Evolutionary conservation across 192 early-diverging fungal species (phyloP).

Genomic region (Lunasporangiospora selenospora): DNA sequence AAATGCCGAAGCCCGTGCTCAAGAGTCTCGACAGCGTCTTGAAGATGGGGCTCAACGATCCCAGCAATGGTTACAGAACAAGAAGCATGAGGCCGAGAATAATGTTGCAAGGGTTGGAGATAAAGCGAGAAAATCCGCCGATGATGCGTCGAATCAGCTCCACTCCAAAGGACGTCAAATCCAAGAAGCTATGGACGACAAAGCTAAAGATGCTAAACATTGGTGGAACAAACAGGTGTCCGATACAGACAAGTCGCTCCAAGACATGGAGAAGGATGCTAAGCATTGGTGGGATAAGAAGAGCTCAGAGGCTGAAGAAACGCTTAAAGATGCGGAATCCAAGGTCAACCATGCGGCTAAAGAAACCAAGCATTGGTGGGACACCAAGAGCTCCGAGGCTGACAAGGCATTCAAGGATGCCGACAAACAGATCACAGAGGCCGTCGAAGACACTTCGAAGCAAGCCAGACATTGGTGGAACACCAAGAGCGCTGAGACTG

Average conservation of each 20-base stretch:
- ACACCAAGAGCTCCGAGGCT: neutral
- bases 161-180: too few species aligned
- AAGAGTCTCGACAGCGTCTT: neutral
- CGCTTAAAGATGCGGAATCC: neutral
- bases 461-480: conserved; percentile 26
- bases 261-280: conserved; percentile 2
- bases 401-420: conserved; percentile 4
- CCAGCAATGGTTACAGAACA: conserved; percentile 5
- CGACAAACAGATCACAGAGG: neutral
- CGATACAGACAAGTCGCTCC: conserved; percentile 10
- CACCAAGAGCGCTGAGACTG: too few species aligned
- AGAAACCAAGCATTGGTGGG: conserved; percentile 19
- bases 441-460: neutral
- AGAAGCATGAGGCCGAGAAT: neutral
- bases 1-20: conserved; percentile 5
- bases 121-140: too few species aligned
- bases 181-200: too few species aligned
- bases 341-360: conserved; percentile 8
- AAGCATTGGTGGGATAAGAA: conserved; percentile 1
- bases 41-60: neutral
- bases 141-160: too few species aligned
- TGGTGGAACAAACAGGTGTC: conserved; percentile 11
- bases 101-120: too few species aligned
- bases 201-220: neutral
- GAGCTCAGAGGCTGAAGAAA: conserved; percentile 8